phyloP scores from a whole-genome alignment of 139 green algal genomes.

The Edaphochlamys debaryana region DNA sequence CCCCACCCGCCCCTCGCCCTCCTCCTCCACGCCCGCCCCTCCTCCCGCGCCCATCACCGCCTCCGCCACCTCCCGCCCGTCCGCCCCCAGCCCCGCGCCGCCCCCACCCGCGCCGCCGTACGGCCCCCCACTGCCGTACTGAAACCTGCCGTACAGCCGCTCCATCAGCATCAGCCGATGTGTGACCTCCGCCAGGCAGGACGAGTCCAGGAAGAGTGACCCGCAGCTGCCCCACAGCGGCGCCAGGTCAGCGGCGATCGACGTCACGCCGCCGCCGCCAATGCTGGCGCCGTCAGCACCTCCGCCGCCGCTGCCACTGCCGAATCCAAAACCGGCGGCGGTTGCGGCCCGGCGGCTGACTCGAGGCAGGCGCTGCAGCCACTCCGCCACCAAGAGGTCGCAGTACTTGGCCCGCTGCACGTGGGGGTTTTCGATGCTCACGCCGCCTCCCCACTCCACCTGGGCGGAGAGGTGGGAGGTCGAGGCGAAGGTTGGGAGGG shows the following conservation, averaged over 20 bases:
- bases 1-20: not conserved
- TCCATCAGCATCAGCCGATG: constrained; percentile 21
- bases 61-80: constrained; percentile 7
- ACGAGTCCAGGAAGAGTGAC: constrained; percentile 75
- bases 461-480: constrained; percentile 3
- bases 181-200: constrained; percentile 42
- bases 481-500: not conserved
- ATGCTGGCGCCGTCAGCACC: not conserved
- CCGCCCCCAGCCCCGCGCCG: not conserved
- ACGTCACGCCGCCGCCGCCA: constrained; percentile 23
- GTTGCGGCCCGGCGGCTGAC: constrained; percentile 57
- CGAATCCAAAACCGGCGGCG: no score
- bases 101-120: not conserved
- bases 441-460: constrained; percentile 85
- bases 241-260: constrained; percentile 80
- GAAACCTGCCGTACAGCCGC: constrained; percentile 30
- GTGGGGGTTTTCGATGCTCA: constrained; percentile 88
- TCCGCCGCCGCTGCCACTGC: not conserved
- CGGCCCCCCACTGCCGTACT: no score
- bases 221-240: constrained; percentile 82
- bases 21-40: not conserved
- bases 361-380: constrained; percentile 43
- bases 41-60: not conserved
- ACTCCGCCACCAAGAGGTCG: constrained; percentile 73
- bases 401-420: constrained; percentile 89